Percentiles rank a stretch among this genome's conserved stretches.
Conservation (phyloP, 768 basidiomycete species). For the Tricholoma matsutake region DNA sequence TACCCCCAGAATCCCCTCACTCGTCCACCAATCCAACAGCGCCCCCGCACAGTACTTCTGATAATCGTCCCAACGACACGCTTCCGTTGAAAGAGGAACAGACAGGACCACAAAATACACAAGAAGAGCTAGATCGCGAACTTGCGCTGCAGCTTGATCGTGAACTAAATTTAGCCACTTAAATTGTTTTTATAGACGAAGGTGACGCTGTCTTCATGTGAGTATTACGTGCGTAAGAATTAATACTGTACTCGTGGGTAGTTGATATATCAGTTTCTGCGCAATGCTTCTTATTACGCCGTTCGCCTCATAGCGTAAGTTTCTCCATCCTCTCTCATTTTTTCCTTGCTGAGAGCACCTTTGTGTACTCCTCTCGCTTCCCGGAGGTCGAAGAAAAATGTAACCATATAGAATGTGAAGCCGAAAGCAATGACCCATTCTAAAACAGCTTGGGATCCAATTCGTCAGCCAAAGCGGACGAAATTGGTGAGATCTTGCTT, state of each 20-base stretch:
- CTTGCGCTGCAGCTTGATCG: conserved; percentile 51
- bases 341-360: conserved; percentile 40
- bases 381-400: conserved; percentile 71
- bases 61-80: conserved; percentile 30
- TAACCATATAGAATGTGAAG: conserved; percentile 69
- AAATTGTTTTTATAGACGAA: background rate
- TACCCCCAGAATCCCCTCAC: conserved; percentile 38
- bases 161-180: conserved; percentile 43
- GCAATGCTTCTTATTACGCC: background rate
- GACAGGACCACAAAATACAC: conserved; percentile 32
- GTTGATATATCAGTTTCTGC: background rate
- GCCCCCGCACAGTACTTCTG: conserved; percentile 28
- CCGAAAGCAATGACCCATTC: conserved; percentile 77
- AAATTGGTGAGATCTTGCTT: conserved; percentile 7
- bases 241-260: background rate
- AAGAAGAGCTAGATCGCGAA: conserved; percentile 44
- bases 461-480: background rate
- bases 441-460: conserved; percentile 44
- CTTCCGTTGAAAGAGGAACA: conserved; percentile 38
- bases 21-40: conserved; percentile 16
- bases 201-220: background rate
- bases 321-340: conserved; percentile 19
- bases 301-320: background rate
- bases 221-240: too few relatives aligned
- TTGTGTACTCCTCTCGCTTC: conserved; percentile 50